phyloP scores from a whole-genome alignment of 306 rosid species.

The Arachis stenosperma region DNA sequence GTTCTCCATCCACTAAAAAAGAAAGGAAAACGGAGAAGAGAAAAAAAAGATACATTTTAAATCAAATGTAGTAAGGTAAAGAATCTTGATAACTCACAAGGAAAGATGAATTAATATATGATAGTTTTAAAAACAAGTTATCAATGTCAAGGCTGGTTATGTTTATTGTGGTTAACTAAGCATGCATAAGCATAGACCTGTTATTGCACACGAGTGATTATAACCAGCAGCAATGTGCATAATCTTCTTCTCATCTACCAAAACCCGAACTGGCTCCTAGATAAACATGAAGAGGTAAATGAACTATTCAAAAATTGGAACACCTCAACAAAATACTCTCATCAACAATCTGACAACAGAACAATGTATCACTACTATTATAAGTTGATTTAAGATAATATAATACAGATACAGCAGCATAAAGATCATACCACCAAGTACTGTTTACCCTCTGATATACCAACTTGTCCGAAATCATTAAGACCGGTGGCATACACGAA shows the following conservation, averaged over 20 bases:
- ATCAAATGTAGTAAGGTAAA: slow-evolving; percentile 23
- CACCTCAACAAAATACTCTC: slow-evolving; percentile 3
- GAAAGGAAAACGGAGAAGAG: background rate
- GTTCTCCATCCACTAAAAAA: slow-evolving; percentile 78
- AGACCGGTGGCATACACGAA: slow-evolving; percentile 86
- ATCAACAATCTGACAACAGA: slow-evolving; percentile 7
- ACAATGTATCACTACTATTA: slow-evolving; percentile 4
- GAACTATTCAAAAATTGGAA: slow-evolving; percentile 22
- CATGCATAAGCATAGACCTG: slow-evolving; percentile 58
- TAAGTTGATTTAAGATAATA: slow-evolving; percentile 14
- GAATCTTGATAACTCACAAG: slow-evolving; percentile 19
- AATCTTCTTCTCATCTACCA: slow-evolving; percentile 67
- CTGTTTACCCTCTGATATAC: slow-evolving; percentile 51
- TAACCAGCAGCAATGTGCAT: slow-evolving; percentile 83
- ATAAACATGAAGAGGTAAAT: slow-evolving; percentile 35
- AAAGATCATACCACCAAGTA: slow-evolving; percentile 61
- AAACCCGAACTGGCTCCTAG: slow-evolving; percentile 74
- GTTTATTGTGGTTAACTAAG: slow-evolving; percentile 1
- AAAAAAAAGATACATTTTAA: background rate
- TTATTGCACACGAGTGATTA: slow-evolving; percentile 81
- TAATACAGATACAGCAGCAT: slow-evolving; percentile 8
- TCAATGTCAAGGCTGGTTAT: background rate
- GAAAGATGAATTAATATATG: slow-evolving; percentile 8
- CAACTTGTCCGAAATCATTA: slow-evolving; percentile 92
- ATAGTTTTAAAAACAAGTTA: background rate